phyloP scores from a whole-genome alignment of 768 basidiomycete species.

The Kwoniella bestiolae region DNA sequence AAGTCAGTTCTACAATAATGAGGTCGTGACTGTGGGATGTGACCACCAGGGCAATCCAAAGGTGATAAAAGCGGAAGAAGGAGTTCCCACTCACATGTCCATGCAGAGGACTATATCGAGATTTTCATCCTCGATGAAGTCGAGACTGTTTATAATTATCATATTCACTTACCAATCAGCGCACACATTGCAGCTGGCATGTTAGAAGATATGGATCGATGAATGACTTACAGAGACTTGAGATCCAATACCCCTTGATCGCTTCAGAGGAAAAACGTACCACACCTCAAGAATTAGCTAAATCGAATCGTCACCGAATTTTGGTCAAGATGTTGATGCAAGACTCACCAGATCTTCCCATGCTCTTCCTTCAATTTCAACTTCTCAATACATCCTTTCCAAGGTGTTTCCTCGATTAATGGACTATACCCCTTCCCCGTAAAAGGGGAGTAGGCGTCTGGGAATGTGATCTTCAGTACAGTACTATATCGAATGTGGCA shows the following conservation, averaged over 20 bases:
- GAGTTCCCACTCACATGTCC: slow-evolving; percentile 16
- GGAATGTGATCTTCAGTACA: background rate
- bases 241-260: slow-evolving; percentile 14
- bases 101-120: slow-evolving; percentile 17
- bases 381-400: slow-evolving; percentile 17
- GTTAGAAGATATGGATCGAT: too few species aligned
- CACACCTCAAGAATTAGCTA: background rate
- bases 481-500: background rate
- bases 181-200: background rate
- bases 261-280: too few species aligned
- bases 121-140: slow-evolving; percentile 11
- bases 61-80: background rate
- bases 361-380: slow-evolving; percentile 25
- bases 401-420: slow-evolving; percentile 1
- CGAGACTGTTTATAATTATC: background rate
- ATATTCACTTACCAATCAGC: background rate
- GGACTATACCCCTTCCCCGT: slow-evolving; percentile 22
- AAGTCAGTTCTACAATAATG: background rate
- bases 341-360: slow-evolving; percentile 12
- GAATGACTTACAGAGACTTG: background rate
- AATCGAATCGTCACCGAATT: too few species aligned
- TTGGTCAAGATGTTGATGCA: background rate
- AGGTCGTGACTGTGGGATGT: background rate
- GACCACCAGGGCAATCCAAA: background rate
- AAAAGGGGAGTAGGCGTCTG: slow-evolving; percentile 16